These are phyloP conservation scores for Phialocephala subalpina DNA, from an alignment of 2,329 filamentous ascomycete species.

Conservation along the genomic window DNA sequence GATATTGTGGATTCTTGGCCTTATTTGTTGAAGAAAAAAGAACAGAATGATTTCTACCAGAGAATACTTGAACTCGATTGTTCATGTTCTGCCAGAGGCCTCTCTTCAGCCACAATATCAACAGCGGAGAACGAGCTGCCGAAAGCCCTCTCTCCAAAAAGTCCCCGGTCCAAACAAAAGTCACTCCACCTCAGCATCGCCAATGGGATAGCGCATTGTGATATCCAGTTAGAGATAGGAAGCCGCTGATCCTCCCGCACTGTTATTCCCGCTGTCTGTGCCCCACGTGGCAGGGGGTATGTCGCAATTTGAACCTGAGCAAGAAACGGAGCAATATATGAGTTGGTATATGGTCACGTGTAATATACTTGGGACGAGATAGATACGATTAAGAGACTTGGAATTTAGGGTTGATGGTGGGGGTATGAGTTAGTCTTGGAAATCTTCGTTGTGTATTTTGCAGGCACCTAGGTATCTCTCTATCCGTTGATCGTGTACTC, in stretches of 20 bases:
- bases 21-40: no score
- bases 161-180: background rate
- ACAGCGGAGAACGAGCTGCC: background rate
- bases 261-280: background rate
- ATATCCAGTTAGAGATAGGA: constrained; percentile 7
- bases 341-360: constrained; percentile 4
- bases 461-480: background rate
- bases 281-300: background rate
- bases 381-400: background rate
- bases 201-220: constrained; percentile 1
- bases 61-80: background rate
- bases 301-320: background rate
- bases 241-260: background rate
- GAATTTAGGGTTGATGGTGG: background rate
- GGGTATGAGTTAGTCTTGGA: background rate
- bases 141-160: background rate
- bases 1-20: no score
- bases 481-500: background rate
- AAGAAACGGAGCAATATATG: background rate
- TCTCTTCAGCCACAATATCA: background rate
- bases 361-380: constrained; percentile 10
- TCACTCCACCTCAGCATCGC: background rate
- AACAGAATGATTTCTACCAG: no score
- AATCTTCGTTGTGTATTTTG: background rate
- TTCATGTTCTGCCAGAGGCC: background rate